A percentile compares a stretch with the other conserved stretches of the same genome.
These are phyloP conservation scores for Singerocomus inundabilis DNA, from an alignment of 1,284 basidiomycete genomes.

Conservation along the genomic window DNA sequence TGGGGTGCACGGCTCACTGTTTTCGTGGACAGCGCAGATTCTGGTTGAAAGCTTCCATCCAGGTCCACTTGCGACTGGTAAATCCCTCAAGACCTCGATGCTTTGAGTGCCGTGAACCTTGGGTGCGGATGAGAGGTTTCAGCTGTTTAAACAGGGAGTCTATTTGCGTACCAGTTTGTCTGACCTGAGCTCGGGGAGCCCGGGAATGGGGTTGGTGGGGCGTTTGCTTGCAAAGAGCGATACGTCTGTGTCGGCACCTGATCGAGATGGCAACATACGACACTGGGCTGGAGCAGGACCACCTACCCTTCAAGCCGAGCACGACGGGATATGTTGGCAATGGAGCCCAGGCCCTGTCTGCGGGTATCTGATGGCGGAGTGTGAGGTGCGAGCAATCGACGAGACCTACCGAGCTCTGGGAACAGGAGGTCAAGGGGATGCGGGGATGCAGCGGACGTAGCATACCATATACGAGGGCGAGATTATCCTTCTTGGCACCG, in stretches of 20 bases:
- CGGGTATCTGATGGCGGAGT: not conserved
- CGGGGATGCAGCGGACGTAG: not conserved
- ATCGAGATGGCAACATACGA: not conserved
- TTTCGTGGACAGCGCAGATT: constrained; percentile 69
- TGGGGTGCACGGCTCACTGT: constrained; percentile 48
- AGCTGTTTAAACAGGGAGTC: not conserved
- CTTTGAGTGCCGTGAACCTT: constrained; percentile 74
- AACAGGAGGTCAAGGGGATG: not conserved
- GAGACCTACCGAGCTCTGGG: constrained; percentile 33
- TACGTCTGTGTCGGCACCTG: constrained; percentile 57
- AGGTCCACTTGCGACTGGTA: constrained; percentile 62
- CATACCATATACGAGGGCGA: constrained; percentile 33
- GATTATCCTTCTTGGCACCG: constrained; percentile 32
- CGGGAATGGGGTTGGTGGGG: constrained; percentile 46
- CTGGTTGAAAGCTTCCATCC: constrained; percentile 66
- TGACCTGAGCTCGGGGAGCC: constrained; percentile 64
- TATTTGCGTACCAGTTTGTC: constrained; percentile 55
- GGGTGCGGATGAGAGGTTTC: not conserved
- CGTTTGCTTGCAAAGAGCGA: constrained; percentile 60
- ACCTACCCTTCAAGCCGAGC: constrained; percentile 53
- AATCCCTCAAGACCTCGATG: constrained; percentile 67
- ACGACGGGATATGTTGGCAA: constrained; percentile 58
- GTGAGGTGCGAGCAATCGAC: not conserved
- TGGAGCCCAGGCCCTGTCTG: constrained; percentile 51
- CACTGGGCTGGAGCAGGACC: not conserved